These are phyloP conservation scores for Coniochaeta sp. DNA, from an alignment of 2,329 filamentous ascomycete genomes.

Conservation along the genomic window DNA sequence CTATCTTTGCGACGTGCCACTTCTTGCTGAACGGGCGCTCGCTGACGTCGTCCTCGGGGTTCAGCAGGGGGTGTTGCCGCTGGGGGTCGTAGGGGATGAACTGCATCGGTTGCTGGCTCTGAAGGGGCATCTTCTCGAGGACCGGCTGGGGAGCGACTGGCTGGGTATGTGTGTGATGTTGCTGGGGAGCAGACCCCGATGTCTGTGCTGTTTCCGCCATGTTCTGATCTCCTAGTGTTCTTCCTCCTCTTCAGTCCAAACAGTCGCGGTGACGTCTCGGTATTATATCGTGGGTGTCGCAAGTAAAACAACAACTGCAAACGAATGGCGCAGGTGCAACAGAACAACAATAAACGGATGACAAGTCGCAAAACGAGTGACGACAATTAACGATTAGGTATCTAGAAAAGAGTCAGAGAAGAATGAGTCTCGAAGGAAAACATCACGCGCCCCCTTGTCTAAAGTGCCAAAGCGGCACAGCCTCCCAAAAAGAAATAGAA, in stretches of 20 bases:
- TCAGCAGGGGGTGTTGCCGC: not conserved
- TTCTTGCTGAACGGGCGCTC: not conserved
- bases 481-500: no score
- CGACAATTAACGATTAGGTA: not conserved
- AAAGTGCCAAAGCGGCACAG: no score
- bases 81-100: not conserved
- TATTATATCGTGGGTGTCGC: not conserved
- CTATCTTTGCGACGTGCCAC: slow-evolving; percentile 10
- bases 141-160: not conserved
- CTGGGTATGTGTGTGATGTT: not conserved
- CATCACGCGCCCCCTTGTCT: not conserved
- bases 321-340: not conserved
- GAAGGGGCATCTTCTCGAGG: not conserved
- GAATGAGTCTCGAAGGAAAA: not conserved
- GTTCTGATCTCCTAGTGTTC: not conserved
- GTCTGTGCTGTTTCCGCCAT: not conserved
- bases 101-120: not conserved
- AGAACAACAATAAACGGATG: not conserved
- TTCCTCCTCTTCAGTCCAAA: no score
- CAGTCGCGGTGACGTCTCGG: no score
- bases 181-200: not conserved
- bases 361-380: not conserved
- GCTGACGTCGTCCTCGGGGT: not conserved
- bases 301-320: not conserved
- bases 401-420: not conserved